phyloP scores from a whole-genome alignment of 169 alveolate genomes.

The Amoebophrya sp. region DNA sequence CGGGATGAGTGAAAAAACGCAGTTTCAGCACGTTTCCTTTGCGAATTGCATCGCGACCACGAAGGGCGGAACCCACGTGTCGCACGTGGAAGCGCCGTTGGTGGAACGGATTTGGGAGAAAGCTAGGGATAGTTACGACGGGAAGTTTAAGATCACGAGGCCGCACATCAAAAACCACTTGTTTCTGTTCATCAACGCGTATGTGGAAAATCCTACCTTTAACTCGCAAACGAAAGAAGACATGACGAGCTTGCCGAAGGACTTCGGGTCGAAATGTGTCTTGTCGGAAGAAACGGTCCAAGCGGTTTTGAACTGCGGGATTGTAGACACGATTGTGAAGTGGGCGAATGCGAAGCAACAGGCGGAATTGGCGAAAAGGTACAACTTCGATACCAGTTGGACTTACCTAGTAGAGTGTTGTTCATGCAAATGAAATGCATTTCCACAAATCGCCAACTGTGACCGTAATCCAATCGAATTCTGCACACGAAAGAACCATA shows the following conservation, averaged over 20 bases:
- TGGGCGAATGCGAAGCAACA: constrained; percentile 90
- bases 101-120: constrained; percentile 71
- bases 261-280: constrained; percentile 81
- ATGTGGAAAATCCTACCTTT: constrained; percentile 92
- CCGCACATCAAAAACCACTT: constrained; percentile 60
- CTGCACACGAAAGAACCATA: no score
- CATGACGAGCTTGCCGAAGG: constrained; percentile 77
- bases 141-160: constrained; percentile 46
- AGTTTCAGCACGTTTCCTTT: constrained; percentile 91
- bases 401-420: no score
- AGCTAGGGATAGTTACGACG: constrained; percentile 74
- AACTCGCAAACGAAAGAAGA: constrained; percentile 96
- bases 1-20: not conserved
- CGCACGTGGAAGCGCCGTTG: constrained; percentile 84
- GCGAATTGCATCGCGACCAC: constrained; percentile 91
- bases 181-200: constrained; percentile 88
- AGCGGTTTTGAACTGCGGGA: constrained; percentile 73
- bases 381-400: no score
- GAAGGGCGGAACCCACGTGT: constrained; percentile 97
- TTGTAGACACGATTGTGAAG: constrained; percentile 78
- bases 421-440: no score
- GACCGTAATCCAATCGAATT: no score
- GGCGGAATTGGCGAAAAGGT: constrained; percentile 62
- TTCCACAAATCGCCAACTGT: no score
- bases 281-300: constrained; percentile 79